Evolutionary conservation across 2,329 filamentous ascomycete genomes (phyloP), one percentile per base, ranked within the genome.

Genomic region (Fusarium denticulatum): DNA sequence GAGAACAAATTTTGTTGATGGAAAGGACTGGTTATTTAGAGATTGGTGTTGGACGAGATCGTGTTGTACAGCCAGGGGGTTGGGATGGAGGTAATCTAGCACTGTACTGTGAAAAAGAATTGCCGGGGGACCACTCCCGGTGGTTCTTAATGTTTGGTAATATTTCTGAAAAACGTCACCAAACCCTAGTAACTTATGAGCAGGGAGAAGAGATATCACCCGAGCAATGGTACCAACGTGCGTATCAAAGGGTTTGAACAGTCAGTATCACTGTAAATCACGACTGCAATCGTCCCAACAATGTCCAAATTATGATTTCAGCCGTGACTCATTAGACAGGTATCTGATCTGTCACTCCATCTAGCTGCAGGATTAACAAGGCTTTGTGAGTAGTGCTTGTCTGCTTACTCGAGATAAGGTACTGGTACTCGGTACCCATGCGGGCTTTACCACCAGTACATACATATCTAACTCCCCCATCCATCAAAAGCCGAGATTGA

Each of bases 1-100:
- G 50, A 37, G 24, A 53, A n/a, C 10, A 26, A 12, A 2, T 13
- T 13, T 0, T 16, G 2, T 9, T 16, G 1, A 9, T 22, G 3
- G 5, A 26, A 22, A 24, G 40, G 26, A 28, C 26, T 28, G 7
- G 18, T 12, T 13, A 22, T 12, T 26, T 37, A 1, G 6, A 37
- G 8, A 26, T 3, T 22, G 32, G 18, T 7, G 13, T 8, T 26
- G 32, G 16, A 7, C 47, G n/a, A 20, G n/a, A 20, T 26, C 30
- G 11, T n/a, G 5, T 26, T 36, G 16, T 36, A 20, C 16, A 20
- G 16, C 18, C 32, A 36, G 18, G n/a, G 32, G 32, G 3, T 8
- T 15, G 12, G 16, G 26, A 28, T 28, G 26, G 13, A 12, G 4
- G 7, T 8, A 16, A 36, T 9, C 13, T 28, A 3, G 50, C 34